Evolutionary conservation across 129 eudicot genomes (phyloP).

Genomic region (Rutidosis leptorrhynchoides): DNA sequence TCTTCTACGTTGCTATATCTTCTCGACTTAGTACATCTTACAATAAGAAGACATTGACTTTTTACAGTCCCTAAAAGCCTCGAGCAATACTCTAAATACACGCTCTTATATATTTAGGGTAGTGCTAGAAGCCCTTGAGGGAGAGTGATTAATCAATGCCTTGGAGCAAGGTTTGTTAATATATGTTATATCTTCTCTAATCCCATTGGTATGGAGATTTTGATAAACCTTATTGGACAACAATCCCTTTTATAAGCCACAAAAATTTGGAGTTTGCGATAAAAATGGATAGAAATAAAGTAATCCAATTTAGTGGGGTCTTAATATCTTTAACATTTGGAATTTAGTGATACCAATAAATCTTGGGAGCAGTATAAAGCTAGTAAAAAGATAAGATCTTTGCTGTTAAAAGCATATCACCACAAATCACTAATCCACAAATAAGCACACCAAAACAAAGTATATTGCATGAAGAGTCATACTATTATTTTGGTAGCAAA

Average conservation of each 20-base stretch:
- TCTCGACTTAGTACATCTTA: not conserved
- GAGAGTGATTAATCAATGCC: slow-evolving; percentile 42
- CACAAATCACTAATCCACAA: slow-evolving; percentile 35
- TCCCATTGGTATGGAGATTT: slow-evolving; percentile 22
- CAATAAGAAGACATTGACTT: slow-evolving; percentile 16
- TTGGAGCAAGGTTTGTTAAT: slow-evolving; percentile 5
- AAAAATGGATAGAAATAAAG: slow-evolving; percentile 3
- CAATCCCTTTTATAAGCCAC: slow-evolving; percentile 33
- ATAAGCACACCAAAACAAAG: slow-evolving; percentile 13
- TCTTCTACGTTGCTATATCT: not conserved
- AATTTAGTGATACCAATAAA: slow-evolving; percentile 29
- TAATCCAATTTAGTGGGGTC: slow-evolving; percentile 34
- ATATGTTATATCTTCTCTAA: slow-evolving; percentile 4
- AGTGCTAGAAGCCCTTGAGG: slow-evolving; percentile 48
- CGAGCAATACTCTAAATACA: slow-evolving; percentile 21
- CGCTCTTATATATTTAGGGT: slow-evolving; percentile 17
- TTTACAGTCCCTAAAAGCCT: slow-evolving; percentile 1
- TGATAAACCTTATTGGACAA: slow-evolving; percentile 33
- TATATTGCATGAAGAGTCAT: slow-evolving; percentile 21
- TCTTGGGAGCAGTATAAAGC: not conserved
- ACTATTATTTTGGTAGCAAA: slow-evolving; percentile 16
- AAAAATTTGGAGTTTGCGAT: slow-evolving; percentile 4
- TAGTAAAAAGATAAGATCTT: slow-evolving; percentile 26
- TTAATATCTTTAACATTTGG: slow-evolving; percentile 34
- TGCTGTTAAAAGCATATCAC: slow-evolving; percentile 32